These are phyloP conservation scores for Plectosphaerella plurivora DNA, from an alignment of 2,329 filamentous ascomycete genomes.

Conservation along the genomic window DNA sequence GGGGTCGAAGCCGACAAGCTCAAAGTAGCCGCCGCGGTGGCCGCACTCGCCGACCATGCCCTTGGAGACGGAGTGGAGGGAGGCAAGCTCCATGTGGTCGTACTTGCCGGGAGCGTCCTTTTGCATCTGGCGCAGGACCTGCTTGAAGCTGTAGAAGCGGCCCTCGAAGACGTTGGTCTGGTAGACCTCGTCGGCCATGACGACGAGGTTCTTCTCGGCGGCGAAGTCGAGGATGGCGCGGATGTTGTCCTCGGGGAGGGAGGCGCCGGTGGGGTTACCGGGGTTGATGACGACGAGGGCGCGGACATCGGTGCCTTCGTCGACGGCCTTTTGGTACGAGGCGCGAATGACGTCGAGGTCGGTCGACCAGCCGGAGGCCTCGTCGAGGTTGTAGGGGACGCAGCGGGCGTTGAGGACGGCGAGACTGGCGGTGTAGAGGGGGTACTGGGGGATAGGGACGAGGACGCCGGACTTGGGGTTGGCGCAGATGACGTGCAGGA, in stretches of 20 bases:
- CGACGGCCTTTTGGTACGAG: constrained; percentile 69
- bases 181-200: constrained; percentile 97
- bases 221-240: constrained; percentile 83
- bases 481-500: constrained; percentile 84
- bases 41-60: constrained; percentile 99
- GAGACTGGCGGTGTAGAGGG: constrained; percentile 92
- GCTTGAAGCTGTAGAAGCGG: constrained; percentile 94
- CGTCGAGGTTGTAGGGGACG: constrained; percentile 92
- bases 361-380: constrained; percentile 82
- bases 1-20: constrained; percentile 83
- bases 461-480: constrained; percentile 75
- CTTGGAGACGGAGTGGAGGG: constrained; percentile 91
- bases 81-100: constrained; percentile 82
- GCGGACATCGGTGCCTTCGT: constrained; percentile 78
- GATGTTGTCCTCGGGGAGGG: constrained; percentile 73
- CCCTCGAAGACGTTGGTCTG: constrained; percentile 97
- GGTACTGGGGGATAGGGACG: constrained; percentile 92
- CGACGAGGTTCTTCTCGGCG: constrained; percentile 75
- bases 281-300: constrained; percentile 98
- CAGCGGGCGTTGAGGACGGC: constrained; percentile 77
- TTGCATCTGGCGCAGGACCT: constrained; percentile 77
- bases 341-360: constrained; percentile 73
- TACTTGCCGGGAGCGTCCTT: constrained; percentile 69
- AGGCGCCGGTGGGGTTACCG: constrained; percentile 93
- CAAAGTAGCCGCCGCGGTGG: constrained; percentile 96